Percentiles rank a stretch among this genome's conserved stretches.
Conservation (phyloP, 352 stramenopile genomes). For the Phytophthora melonis region DNA sequence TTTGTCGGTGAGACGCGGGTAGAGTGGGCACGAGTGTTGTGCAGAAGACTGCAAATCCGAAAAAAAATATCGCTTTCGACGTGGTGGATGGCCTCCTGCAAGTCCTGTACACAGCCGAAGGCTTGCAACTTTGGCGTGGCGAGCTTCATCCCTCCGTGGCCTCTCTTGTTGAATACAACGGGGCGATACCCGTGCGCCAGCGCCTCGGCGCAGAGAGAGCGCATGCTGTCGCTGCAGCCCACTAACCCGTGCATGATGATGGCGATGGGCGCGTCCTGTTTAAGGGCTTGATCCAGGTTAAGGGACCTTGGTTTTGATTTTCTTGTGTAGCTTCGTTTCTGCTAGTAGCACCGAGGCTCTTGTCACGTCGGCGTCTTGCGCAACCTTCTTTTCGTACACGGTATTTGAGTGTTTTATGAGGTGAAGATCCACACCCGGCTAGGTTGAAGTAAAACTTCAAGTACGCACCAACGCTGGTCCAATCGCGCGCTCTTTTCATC, state of each 20-base stretch:
- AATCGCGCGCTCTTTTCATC: too few species aligned
- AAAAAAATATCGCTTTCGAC: constrained; percentile 51
- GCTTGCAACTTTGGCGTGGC: constrained; percentile 71
- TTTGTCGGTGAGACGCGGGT: too few species aligned
- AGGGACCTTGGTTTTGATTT: constrained; percentile 23
- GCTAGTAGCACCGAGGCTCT: background rate
- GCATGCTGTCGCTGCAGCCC: constrained; percentile 70
- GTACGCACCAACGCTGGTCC: too few species aligned
- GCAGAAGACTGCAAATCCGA: too few species aligned
- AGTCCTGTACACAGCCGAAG: constrained; percentile 76
- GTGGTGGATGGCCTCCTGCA: constrained; percentile 60
- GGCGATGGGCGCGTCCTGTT: constrained; percentile 56
- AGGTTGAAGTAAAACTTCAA: too few species aligned
- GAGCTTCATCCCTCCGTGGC: constrained; percentile 71
- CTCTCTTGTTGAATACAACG: constrained; percentile 89
- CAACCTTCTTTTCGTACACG: constrained; percentile 5
- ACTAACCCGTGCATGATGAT: constrained; percentile 80
- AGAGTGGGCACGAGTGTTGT: too few species aligned
- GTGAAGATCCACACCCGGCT: too few species aligned
- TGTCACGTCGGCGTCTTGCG: background rate
- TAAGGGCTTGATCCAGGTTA: constrained; percentile 16
- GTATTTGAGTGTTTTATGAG: too few species aligned
- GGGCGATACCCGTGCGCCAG: constrained; percentile 70
- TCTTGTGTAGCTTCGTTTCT: constrained; percentile 23
- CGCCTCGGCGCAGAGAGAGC: constrained; percentile 70